Conservation (phyloP, 768 basidiomycete species). For the Sutorius australiensis region DNA sequence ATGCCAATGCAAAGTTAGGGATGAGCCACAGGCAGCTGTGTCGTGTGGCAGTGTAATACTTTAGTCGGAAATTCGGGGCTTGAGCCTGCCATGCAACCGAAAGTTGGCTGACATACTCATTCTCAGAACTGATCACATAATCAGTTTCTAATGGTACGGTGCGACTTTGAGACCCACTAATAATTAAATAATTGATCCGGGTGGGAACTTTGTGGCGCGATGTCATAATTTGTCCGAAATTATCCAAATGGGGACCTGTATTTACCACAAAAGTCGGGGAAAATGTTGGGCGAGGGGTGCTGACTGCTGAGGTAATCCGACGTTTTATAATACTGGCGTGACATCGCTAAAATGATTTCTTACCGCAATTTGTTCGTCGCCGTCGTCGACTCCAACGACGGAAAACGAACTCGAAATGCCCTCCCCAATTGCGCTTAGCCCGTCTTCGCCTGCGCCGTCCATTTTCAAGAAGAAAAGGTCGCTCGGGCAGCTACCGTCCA, state of each 20-base stretch:
- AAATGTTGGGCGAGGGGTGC: neutral
- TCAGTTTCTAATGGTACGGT: no score
- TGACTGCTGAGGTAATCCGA: slow-evolving; percentile 25
- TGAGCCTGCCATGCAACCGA: no score
- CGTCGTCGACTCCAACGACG: slow-evolving; percentile 11
- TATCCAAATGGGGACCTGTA: neutral
- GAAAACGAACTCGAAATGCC: slow-evolving; percentile 31
- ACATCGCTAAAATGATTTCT: slow-evolving; percentile 10
- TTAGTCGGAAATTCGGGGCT: no score
- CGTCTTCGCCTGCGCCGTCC: slow-evolving; percentile 47
- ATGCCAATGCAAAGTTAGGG: no score
- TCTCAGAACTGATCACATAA: no score
- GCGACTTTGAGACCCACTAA: no score
- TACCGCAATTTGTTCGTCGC: slow-evolving; percentile 7
- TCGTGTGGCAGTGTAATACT: no score
- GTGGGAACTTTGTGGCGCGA: neutral
- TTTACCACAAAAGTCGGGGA: slow-evolving; percentile 1
- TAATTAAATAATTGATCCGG: no score
- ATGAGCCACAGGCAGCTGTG: no score
- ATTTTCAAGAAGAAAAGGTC: slow-evolving; percentile 62
- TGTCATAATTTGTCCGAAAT: neutral
- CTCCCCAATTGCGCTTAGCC: slow-evolving; percentile 64
- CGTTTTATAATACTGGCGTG: slow-evolving; percentile 21
- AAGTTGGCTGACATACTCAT: no score
- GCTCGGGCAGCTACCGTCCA: slow-evolving; percentile 31